phyloP scores from a whole-genome alignment of 768 basidiomycete species.

The Termitomyces sp. region DNA sequence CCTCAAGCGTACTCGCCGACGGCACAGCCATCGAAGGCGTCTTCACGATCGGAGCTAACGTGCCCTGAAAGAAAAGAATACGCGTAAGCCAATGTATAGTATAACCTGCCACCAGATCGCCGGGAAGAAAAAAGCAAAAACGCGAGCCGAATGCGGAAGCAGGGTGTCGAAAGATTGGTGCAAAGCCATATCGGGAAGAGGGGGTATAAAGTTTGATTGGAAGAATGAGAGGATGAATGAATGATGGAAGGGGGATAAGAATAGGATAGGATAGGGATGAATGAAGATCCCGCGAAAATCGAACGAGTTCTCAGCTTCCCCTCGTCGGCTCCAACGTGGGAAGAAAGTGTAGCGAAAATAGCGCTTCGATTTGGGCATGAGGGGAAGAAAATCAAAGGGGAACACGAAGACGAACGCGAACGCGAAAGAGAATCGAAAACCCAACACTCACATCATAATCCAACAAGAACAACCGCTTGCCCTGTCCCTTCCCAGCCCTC shows the following conservation, averaged over 20 bases:
- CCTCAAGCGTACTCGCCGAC: constrained; percentile 63
- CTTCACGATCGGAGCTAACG: constrained; percentile 95
- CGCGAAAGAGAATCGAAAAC: neutral
- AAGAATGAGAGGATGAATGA: neutral
- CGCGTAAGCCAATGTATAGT: neutral
- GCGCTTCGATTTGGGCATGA: no score
- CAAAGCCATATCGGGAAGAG: neutral
- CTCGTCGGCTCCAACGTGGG: neutral
- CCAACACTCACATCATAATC: constrained; percentile 81
- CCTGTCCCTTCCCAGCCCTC: constrained; percentile 68
- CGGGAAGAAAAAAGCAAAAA: neutral
- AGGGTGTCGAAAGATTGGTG: neutral
- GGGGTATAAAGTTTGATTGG: neutral
- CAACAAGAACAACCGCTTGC: constrained; percentile 87
- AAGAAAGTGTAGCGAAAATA: no score
- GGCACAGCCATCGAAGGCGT: constrained; percentile 85
- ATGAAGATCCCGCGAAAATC: constrained; percentile 2
- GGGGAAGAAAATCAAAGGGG: no score
- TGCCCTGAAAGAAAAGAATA: constrained; percentile 51
- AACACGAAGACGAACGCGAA: neutral
- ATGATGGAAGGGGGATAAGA: neutral
- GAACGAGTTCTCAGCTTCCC: constrained; percentile 1
- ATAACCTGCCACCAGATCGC: neutral
- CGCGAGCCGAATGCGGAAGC: neutral
- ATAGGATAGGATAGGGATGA: neutral